Percentiles rank a stretch among this genome's conserved stretches.
phyloP scores from a whole-genome alignment of 768 basidiomycete genomes.

The Calocera viscosa region DNA sequence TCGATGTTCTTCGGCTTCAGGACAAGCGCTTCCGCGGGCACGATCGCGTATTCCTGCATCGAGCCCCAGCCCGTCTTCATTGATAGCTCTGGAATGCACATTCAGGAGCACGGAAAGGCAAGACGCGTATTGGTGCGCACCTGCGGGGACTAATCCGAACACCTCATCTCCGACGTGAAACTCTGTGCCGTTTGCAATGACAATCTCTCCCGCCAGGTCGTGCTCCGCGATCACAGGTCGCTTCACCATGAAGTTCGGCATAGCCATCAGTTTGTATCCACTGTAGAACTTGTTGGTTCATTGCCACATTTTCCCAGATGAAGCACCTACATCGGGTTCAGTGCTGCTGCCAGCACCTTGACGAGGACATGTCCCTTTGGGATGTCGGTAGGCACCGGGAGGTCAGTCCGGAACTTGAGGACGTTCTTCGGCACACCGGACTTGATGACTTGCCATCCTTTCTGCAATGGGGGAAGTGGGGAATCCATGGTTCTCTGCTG shows the following conservation, averaged over 20 bases:
- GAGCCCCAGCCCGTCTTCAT: constrained; percentile 39
- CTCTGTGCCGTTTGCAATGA: constrained; percentile 39
- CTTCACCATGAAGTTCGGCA: constrained; percentile 37
- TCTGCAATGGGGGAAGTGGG: constrained; percentile 5
- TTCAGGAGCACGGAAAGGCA: neutral
- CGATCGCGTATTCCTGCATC: constrained; percentile 43
- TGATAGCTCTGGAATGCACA: neutral
- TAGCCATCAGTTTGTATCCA: constrained; percentile 42
- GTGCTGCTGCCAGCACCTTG: constrained; percentile 40
- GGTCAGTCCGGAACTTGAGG: constrained; percentile 23
- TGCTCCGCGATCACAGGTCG: constrained; percentile 45
- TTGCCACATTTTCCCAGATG: neutral
- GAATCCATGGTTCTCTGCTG: neutral
- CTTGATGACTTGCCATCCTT: constrained; percentile 24
- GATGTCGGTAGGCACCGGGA: constrained; percentile 27
- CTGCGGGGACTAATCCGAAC: constrained; percentile 40
- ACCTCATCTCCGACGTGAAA: constrained; percentile 52
- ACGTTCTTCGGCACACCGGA: constrained; percentile 25
- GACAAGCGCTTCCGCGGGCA: constrained; percentile 34
- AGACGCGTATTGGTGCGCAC: constrained; percentile 21
- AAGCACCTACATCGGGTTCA: constrained; percentile 50
- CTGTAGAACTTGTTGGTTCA: constrained; percentile 25
- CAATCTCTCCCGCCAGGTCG: constrained; percentile 54
- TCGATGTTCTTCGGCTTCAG: constrained; percentile 40
- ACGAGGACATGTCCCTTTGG: constrained; percentile 37